Conservation (phyloP, 306 rosid species). For the Quercus engelmannii region DNA sequence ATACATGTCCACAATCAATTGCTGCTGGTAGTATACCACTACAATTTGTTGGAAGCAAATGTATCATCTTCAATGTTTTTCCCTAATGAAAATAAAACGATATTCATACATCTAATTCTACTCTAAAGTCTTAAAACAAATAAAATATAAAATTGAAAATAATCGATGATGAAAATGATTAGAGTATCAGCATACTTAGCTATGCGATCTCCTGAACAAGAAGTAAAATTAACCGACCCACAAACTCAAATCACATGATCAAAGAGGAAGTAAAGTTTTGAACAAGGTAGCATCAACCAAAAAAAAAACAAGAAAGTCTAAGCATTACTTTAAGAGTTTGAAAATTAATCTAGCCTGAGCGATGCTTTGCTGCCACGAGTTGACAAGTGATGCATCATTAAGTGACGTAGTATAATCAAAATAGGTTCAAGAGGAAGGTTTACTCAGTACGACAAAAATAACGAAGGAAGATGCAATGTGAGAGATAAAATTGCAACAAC, state of each 20-base stretch:
- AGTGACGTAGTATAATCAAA: no score
- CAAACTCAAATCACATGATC: conserved; percentile 3
- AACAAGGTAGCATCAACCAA: conserved; percentile 37
- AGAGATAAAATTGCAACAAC: no score
- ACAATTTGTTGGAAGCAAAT: background rate
- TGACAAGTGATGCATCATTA: no score
- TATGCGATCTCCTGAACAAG: background rate
- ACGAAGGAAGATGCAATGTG: no score
- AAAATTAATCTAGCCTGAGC: background rate
- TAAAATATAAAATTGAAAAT: background rate
- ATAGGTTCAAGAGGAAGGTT: no score
- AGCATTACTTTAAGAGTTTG: conserved; percentile 31
- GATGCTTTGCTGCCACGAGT: no score
- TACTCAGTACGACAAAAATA: no score
- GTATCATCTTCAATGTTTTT: background rate
- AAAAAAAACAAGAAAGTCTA: no score
- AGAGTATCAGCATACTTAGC: background rate
- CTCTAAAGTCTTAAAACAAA: background rate
- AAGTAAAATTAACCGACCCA: background rate
- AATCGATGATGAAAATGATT: background rate
- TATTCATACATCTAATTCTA: background rate
- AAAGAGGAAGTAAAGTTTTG: conserved; percentile 3
- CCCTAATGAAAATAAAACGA: no score
- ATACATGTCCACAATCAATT: no score
- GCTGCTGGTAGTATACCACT: background rate